phyloP scores from a whole-genome alignment of 768 basidiomycete genomes.

The Megacollybia marginata region DNA sequence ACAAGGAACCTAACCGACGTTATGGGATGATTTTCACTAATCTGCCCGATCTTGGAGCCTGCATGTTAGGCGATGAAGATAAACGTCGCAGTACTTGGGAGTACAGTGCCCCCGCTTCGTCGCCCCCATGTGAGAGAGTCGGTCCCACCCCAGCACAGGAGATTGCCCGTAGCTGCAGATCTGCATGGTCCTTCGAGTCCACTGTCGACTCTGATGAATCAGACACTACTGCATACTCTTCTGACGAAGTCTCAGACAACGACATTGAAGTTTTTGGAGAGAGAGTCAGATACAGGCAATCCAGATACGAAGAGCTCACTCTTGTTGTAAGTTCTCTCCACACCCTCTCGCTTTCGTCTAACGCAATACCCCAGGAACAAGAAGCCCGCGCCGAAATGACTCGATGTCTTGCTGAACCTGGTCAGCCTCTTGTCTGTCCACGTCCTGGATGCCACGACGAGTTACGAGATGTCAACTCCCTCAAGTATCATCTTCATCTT shows the following conservation, averaged over 20 bases:
- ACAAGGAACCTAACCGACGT: not conserved
- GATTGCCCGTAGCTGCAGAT: conserved; percentile 27
- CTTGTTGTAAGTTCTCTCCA: conserved; percentile 27
- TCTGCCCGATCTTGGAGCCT: conserved; percentile 4
- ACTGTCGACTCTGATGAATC: not conserved
- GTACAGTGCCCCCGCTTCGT: conserved; percentile 14
- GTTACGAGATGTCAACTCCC: conserved; percentile 18
- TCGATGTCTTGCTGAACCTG: conserved; percentile 16
- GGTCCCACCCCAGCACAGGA: conserved; percentile 32
- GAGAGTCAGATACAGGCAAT: conserved; percentile 25
- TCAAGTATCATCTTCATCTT: conserved; percentile 28
- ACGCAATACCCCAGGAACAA: conserved; percentile 17
- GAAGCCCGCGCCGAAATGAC: conserved; percentile 28
- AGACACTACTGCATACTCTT: not conserved
- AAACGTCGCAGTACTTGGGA: conserved; percentile 28
- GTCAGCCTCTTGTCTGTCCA: conserved; percentile 31
- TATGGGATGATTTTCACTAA: not conserved
- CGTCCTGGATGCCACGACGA: conserved; percentile 34
- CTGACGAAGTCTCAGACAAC: conserved; percentile 1
- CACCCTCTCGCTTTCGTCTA: not conserved
- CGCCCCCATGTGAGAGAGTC: not conserved
- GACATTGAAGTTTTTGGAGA: conserved; percentile 5
- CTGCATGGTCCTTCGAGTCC: not conserved
- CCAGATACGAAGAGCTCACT: conserved; percentile 27
- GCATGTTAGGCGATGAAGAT: conserved; percentile 18